Evolutionary conservation across 2,329 filamentous ascomycete genomes (phyloP).

Genomic region (Phoma sp.): DNA sequence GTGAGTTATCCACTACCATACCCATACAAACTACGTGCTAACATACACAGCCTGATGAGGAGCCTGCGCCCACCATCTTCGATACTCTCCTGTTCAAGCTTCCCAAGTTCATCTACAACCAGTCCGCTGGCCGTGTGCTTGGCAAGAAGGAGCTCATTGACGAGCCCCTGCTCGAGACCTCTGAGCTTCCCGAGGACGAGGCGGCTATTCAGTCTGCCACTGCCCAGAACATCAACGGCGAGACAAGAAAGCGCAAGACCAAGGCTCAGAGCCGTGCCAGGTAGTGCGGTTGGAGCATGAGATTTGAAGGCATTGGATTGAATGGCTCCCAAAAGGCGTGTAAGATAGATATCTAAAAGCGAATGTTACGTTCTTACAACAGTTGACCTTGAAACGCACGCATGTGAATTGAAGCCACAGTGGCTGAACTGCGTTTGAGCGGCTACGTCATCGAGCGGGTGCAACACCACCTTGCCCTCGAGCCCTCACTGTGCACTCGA

Average conservation of each 20-base stretch:
- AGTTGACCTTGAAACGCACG: too few relatives aligned
- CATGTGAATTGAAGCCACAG: constrained; percentile 12
- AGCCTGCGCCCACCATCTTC: constrained; percentile 74
- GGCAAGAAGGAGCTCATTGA: constrained; percentile 48
- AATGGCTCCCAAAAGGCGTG: not conserved
- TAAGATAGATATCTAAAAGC: constrained; percentile 10
- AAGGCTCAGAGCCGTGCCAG: constrained; percentile 35
- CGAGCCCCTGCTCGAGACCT: constrained; percentile 44
- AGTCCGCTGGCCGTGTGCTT: constrained; percentile 52
- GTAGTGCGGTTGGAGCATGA: constrained; percentile 13
- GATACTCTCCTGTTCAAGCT: constrained; percentile 85
- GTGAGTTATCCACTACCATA: constrained; percentile 61
- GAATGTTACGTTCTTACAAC: too few relatives aligned
- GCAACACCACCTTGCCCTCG: constrained; percentile 12
- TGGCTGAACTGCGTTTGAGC: constrained; percentile 17
- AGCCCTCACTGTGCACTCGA: not conserved
- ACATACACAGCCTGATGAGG: constrained; percentile 71
- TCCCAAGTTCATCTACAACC: constrained; percentile 73
- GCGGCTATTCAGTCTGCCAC: constrained; percentile 52
- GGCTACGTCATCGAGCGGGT: constrained; percentile 9
- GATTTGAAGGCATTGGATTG: too few relatives aligned
- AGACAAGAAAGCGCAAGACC: constrained; percentile 51
- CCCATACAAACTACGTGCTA: constrained; percentile 15
- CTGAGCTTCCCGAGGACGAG: constrained; percentile 47
- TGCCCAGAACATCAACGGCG: constrained; percentile 54